These are phyloP conservation scores for Linnemannia elongata DNA, from an alignment of 192 early-diverging fungal genomes.

Conservation along the genomic window DNA sequence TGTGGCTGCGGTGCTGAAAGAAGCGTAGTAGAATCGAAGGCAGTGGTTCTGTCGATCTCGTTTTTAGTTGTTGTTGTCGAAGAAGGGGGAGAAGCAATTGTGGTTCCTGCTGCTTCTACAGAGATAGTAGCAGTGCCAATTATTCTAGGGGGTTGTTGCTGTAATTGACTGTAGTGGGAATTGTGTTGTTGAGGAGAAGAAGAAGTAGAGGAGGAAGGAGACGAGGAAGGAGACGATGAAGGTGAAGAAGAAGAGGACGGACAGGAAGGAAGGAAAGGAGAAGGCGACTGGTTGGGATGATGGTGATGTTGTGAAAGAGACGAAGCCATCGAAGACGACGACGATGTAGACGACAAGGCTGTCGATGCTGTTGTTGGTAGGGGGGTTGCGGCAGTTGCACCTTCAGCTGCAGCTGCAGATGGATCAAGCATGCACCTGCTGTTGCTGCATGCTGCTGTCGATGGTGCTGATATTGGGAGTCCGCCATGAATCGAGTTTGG, in stretches of 20 bases:
- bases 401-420: neutral
- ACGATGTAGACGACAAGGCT: neutral
- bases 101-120: neutral
- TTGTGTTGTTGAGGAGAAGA: slow-evolving; percentile 4
- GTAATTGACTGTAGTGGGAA: neutral
- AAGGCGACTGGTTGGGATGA: neutral
- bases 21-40: neutral
- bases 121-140: neutral
- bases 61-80: neutral
- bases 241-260: slow-evolving; percentile 8
- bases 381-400: neutral
- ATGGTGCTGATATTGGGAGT: neutral
- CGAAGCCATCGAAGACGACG: neutral
- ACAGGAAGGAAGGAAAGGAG: slow-evolving; percentile 1
- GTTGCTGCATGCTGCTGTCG: neutral
- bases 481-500: neutral
- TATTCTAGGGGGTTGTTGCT: slow-evolving; percentile 1
- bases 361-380: neutral
- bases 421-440: neutral
- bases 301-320: neutral
- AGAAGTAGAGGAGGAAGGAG: slow-evolving; percentile 3
- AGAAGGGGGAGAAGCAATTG: neutral
- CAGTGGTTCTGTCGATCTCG: neutral
- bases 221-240: neutral
- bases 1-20: neutral